phyloP scores from a whole-genome alignment of 2,329 filamentous ascomycete genomes.

The Colletotrichum sp. region DNA sequence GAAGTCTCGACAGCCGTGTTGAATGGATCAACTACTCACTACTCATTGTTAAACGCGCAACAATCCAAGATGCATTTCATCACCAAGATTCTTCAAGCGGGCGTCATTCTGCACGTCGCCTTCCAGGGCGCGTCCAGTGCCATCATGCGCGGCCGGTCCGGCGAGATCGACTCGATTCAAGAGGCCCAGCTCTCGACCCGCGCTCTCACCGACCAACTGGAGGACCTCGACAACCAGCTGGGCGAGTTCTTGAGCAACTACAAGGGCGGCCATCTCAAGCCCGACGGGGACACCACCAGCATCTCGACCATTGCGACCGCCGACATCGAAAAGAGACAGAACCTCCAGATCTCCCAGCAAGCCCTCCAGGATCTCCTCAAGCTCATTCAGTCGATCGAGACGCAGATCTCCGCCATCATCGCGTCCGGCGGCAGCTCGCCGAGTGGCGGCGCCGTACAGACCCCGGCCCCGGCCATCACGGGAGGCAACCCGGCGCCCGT shows the following conservation, averaged over 20 bases:
- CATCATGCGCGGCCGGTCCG: slow-evolving; percentile 16
- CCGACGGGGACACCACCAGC: background rate
- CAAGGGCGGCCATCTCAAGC: background rate
- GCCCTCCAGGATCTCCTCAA: slow-evolving; percentile 6
- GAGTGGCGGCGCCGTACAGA: background rate
- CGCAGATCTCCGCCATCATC: slow-evolving; percentile 3
- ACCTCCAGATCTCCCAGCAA: background rate
- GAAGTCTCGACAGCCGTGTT: slow-evolving; percentile 5
- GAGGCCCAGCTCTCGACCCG: background rate
- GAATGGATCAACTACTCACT: background rate
- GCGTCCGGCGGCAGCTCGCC: background rate
- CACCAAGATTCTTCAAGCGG: slow-evolving; percentile 2
- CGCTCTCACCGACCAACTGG: background rate
- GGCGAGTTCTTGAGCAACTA: background rate
- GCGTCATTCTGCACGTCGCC: slow-evolving; percentile 10
- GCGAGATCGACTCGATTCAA: background rate
- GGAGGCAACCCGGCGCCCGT: background rate
- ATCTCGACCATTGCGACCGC: background rate
- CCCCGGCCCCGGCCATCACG: background rate
- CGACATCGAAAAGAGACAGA: slow-evolving; percentile 3
- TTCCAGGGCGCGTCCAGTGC: slow-evolving; percentile 18
- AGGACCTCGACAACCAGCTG: slow-evolving; percentile 7
- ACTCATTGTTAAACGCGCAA: background rate
- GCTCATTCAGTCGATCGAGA: slow-evolving; percentile 16
- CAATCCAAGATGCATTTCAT: slow-evolving; percentile 19